Conservation (phyloP, 352 stramenopile genomes). For the Phytophthora cactorum region DNA sequence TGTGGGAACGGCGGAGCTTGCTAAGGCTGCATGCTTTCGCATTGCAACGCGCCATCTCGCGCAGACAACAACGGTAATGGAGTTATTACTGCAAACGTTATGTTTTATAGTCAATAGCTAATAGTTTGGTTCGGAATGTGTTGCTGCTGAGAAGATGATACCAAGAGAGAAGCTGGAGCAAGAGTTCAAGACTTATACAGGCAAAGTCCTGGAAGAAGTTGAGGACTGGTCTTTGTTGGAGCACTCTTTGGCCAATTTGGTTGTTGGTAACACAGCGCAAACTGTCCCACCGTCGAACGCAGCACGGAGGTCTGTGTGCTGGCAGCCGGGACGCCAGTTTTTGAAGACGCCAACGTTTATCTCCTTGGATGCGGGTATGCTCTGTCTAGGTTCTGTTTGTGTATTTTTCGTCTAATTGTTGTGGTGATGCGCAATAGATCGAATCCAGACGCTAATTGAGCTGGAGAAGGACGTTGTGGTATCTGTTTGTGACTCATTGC, state of each 20-base stretch:
- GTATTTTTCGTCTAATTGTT: not conserved
- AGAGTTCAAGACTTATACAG: conserved; percentile 42
- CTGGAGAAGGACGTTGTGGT: conserved; percentile 48
- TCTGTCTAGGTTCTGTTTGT: not conserved
- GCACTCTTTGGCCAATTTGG: conserved; percentile 9
- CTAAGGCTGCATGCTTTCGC: conserved; percentile 37
- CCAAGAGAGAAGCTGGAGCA: conserved; percentile 24
- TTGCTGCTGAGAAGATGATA: conserved; percentile 23
- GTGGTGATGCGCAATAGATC: conserved; percentile 23
- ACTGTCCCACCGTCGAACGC: not conserved
- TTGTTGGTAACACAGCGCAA: not conserved
- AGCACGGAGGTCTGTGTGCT: conserved; percentile 12
- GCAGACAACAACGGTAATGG: conserved; percentile 34
- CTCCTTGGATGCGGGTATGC: conserved; percentile 27
- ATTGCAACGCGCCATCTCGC: conserved; percentile 38
- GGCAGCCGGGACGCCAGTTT: conserved; percentile 42
- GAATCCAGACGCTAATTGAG: conserved; percentile 39
- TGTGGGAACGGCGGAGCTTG: conserved; percentile 21
- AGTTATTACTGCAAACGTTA: not conserved
- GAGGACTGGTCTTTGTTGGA: conserved; percentile 19
- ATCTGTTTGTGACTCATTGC: conserved; percentile 28
- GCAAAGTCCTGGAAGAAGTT: conserved; percentile 19
- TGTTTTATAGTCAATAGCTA: conserved; percentile 1
- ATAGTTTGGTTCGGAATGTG: not conserved
- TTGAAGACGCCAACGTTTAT: conserved; percentile 35